Evolutionary conservation across 73 alveolate genomes (phyloP).

Genomic region (Paramecium tetraurelia): DNA sequence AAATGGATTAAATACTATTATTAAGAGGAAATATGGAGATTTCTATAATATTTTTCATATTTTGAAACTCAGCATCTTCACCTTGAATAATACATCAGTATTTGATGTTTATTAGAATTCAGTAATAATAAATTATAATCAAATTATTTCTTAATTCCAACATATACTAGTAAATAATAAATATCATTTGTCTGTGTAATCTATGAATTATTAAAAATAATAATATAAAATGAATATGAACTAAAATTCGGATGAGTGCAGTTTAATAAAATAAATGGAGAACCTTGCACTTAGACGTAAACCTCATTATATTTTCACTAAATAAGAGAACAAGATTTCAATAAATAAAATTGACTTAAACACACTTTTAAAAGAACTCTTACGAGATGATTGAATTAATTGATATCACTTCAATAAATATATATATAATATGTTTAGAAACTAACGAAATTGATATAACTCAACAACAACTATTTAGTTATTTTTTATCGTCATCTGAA

Average conservation of each 20-base stretch:
- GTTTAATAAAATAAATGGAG: not conserved
- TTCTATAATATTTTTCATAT: not conserved
- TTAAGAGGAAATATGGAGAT: too few relatives aligned
- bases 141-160: not conserved
- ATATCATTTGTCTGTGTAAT: not conserved
- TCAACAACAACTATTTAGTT: not conserved
- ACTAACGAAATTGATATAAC: not conserved
- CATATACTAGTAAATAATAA: not conserved
- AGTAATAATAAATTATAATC: not conserved
- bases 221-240: not conserved
- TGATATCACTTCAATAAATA: not conserved
- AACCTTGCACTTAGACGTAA: not conserved
- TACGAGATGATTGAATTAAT: not conserved
- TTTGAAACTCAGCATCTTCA: not conserved
- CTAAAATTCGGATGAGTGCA: not conserved
- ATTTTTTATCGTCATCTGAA: not conserved
- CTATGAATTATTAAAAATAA: not conserved
- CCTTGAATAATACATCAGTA: too few relatives aligned
- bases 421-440: not conserved
- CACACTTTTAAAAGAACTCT: not conserved
- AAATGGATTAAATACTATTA: too few relatives aligned
- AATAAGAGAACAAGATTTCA: not conserved
- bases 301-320: not conserved
- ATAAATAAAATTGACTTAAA: not conserved
- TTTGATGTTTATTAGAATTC: too few relatives aligned